These are phyloP conservation scores for Penicillium polonicum DNA, from an alignment of 2,329 filamentous ascomycete species.

Conservation along the genomic window DNA sequence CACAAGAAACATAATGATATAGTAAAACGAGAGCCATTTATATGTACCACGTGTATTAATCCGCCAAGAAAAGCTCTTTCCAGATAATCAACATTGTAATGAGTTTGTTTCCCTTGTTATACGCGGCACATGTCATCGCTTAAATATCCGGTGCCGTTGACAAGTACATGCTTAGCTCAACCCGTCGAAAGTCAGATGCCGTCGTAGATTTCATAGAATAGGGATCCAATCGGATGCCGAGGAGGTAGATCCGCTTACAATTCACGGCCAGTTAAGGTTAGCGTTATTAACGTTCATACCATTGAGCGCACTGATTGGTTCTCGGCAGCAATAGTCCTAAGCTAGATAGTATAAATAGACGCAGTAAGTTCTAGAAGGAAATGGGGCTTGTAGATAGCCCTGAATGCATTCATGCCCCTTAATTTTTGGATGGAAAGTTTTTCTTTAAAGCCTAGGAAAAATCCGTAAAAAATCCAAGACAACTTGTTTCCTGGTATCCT, in stretches of 20 bases:
- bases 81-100: too few species aligned
- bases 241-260: not conserved
- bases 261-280: not conserved
- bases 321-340: not conserved
- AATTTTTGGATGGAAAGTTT: not conserved
- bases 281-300: not conserved
- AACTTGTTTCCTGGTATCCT: not conserved
- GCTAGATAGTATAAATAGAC: not conserved
- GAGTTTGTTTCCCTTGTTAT: too few species aligned
- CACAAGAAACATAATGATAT: too few species aligned
- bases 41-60: too few species aligned
- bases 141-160: too few species aligned
- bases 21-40: too few species aligned
- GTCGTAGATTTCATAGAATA: not conserved
- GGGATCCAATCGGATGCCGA: not conserved
- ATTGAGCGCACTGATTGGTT: not conserved
- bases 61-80: too few species aligned
- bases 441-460: not conserved
- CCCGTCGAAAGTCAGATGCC: too few species aligned
- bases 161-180: too few species aligned
- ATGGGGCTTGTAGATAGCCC: not conserved
- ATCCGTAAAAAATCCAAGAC: not conserved
- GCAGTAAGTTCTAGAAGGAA: slow-evolving; percentile 2
- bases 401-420: not conserved
- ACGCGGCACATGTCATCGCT: too few species aligned